Evolutionary conservation across 1,139 yeast genomes (phyloP), one percentile per base, ranked within the genome.

Genomic region (Yamadazyma buinensis): DNA sequence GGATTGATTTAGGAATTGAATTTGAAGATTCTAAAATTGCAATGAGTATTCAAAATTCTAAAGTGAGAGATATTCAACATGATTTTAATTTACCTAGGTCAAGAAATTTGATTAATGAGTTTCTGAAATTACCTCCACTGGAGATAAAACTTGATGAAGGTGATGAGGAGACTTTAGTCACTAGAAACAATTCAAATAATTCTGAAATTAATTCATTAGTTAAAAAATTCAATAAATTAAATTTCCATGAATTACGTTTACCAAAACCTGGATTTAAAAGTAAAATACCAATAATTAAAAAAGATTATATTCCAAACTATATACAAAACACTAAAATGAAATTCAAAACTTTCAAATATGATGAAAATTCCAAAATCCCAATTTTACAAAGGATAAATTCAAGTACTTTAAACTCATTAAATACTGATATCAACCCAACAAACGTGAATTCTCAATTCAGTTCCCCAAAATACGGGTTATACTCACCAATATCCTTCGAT

Each of bases 1-100:
- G 73, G 1, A 50, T 67, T 23, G 67, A 65, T 44, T 51, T 67
- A n/a, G 64, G 67, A 9, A 36, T 67, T 4, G 67, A 51, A 24
- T 53, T 66, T 7, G 61, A 64, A 28, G 50, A 55, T 7, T 33
- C 59, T 0, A 40, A 50, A 9, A 55, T 61, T 5, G 72, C 72
- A 1, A 53, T 55, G 29, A 65, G 72, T 41, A 55, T 64, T 15
- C 49, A 51, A 28, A 63, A 63, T 36, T 49, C 54, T 21, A 50
- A 59, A 20, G 52, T 65, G 10, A 44, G 46, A 32, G 61, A 63
- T 38, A 41, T 63, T 15, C 38, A 32, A 9, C 15, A 36, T 13
- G 41, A 41, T 8, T 22, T 15, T 12, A 19, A 55, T 10, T 33
- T 36, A 7, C 29, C 37, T 11, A 31, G 27, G 13, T 40, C 47